Percentiles rank a stretch among this genome's conserved stretches.
Conservation (phyloP, 768 basidiomycete species). For the Infundibulicybe gibba region DNA sequence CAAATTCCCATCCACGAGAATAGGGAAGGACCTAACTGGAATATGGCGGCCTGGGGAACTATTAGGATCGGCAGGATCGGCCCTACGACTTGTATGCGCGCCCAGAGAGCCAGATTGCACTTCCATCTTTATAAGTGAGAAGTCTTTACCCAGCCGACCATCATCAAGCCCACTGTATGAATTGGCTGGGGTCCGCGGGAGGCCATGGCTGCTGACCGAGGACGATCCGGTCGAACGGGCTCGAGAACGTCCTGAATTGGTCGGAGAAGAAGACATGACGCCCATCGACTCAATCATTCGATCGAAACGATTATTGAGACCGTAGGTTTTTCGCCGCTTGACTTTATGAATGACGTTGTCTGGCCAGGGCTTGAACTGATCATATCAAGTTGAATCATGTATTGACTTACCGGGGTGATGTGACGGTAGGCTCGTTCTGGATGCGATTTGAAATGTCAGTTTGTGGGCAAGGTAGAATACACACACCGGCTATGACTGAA, state of each 20-base stretch:
- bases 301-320: slow-evolving; percentile 61
- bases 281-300: slow-evolving; percentile 64
- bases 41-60: too few species aligned
- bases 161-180: slow-evolving; percentile 29
- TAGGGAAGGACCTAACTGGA: background rate
- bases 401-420: background rate
- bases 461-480: background rate
- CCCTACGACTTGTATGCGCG: too few species aligned
- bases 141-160: slow-evolving; percentile 32
- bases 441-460: too few species aligned
- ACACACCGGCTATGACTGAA: slow-evolving; percentile 14
- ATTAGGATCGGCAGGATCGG: too few species aligned
- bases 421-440: too few species aligned
- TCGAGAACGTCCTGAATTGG: slow-evolving; percentile 19
- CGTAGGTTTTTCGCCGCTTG: slow-evolving; percentile 48
- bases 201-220: slow-evolving; percentile 36
- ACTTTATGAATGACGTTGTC: slow-evolving; percentile 6
- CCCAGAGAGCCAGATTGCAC: background rate
- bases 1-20: background rate
- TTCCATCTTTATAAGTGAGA: slow-evolving; percentile 42
- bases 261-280: slow-evolving; percentile 24
- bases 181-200: slow-evolving; percentile 38
- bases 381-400: background rate
- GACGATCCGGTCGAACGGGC: slow-evolving; percentile 39
- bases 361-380: background rate